Conservation (phyloP, 805 yeast species). For the Torulaspora quercuum region DNA sequence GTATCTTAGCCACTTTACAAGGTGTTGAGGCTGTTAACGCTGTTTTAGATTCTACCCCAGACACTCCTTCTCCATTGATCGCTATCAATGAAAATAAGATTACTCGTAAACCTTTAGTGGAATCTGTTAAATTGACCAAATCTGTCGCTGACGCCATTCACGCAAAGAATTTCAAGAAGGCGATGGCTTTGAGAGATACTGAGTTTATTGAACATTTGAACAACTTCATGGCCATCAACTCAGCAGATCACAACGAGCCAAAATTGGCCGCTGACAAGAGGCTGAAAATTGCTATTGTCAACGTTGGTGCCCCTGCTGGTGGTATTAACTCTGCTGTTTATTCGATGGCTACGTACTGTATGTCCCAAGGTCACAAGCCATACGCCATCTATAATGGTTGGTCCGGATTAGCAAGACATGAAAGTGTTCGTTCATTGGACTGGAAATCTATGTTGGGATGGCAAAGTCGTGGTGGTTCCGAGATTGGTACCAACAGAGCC, state of each 20-base stretch:
- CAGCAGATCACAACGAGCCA: slow-evolving; percentile 67
- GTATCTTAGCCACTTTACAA: slow-evolving; percentile 70
- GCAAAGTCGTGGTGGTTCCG: slow-evolving; percentile 75
- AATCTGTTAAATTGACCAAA: slow-evolving; percentile 68
- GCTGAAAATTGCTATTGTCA: slow-evolving; percentile 63
- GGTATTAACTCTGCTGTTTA: slow-evolving; percentile 76
- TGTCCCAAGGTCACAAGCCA: slow-evolving; percentile 70
- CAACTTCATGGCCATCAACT: slow-evolving; percentile 61
- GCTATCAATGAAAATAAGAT: slow-evolving; percentile 69
- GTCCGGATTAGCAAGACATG: slow-evolving; percentile 63
- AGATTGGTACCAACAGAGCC: slow-evolving; percentile 73
- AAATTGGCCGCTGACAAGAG: slow-evolving; percentile 50
- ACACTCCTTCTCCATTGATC: slow-evolving; percentile 76
- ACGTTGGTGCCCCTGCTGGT: slow-evolving; percentile 79
- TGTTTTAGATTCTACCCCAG: slow-evolving; percentile 62
- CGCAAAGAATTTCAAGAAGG: slow-evolving; percentile 61
- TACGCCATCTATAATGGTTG: slow-evolving; percentile 75
- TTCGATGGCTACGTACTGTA: slow-evolving; percentile 69
- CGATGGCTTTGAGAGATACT: slow-evolving; percentile 67
- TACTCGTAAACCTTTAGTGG: slow-evolving; percentile 62
- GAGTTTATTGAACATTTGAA: slow-evolving; percentile 62
- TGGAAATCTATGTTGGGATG: slow-evolving; percentile 74
- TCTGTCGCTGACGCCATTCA: slow-evolving; percentile 69
- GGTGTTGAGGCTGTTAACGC: slow-evolving; percentile 82
- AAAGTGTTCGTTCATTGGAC: slow-evolving; percentile 51